Base-by-base conservation (phyloP, 1,284 basidiomycete genomes). In the Xerocomus nothofagi region DNA sequence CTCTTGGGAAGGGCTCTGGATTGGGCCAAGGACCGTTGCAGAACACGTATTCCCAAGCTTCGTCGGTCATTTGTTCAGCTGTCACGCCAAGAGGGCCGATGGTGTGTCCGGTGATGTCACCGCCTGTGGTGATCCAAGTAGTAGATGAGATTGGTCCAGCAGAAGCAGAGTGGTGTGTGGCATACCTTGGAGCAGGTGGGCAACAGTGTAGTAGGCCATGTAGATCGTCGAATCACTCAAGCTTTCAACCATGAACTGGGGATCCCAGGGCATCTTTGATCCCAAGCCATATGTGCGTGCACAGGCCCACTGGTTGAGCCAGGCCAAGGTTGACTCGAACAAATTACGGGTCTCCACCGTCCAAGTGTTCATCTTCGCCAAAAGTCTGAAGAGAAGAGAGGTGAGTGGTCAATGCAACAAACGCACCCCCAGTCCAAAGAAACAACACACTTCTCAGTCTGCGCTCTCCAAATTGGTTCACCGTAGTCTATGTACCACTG, bases 401-500 rank as follows among this genome's bases (percentile, higher is more conserved):
- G 20, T 8, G 33, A 12, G 37, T 41, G 3, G 14, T 39, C 27
- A 50, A 23, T 26, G 15, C 17, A 20, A 39, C 39, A 29, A 27
- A 15, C 5, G n/a, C 17, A n/a, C n/a, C n/a, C n/a, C n/a, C n/a
- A 53, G 3, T 29, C 11, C n/a, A 44, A 14, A 21, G 15, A 74
- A 81, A 57, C 61, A 86, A 75, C 83, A 53, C 63, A 91, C 92
- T 81, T 86, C 69, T 94, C 88, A 7, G 93, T 86, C 63, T 91
- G 79, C 15, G 80, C 82, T 71, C 88, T 90, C 97, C 97, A 99
- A 33, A 71, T 69, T 3, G 83, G 68, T 76, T 98, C 95, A 61
- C 96, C 97, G 66, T 99, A 99, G 73, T 99, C 94, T 68, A 99
- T 75, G 73, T 99, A 99, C 95, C 96, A 99, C 72, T 99, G 97